Conservation (phyloP, 441 rosid species). For the Bruguiera hainesii region DNA sequence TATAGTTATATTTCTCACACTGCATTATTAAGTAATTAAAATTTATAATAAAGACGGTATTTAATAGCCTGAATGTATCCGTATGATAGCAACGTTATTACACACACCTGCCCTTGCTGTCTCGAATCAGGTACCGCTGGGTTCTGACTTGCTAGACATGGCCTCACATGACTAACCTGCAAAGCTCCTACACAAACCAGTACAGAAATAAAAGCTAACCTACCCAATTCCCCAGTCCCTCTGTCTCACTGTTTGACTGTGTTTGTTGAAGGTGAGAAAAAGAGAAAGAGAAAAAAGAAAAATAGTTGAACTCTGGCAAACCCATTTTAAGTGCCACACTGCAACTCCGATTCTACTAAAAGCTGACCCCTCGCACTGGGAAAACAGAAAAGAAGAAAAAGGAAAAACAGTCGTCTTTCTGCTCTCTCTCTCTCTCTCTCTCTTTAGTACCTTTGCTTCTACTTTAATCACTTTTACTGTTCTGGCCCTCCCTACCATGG, state of each 20-base stretch:
- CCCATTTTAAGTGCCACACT: conserved; percentile 19
- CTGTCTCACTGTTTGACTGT: conserved; percentile 6
- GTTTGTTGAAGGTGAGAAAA: not conserved
- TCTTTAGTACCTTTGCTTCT: not conserved
- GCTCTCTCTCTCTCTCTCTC: not conserved
- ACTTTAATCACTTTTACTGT: conserved; percentile 15
- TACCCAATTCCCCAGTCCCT: not conserved
- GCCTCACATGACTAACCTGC: conserved; percentile 51
- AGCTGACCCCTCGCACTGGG: not conserved
- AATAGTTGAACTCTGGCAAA: conserved; percentile 20
- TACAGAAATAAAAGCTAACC: conserved; percentile 17
- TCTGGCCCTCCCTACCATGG: conserved; percentile 99
- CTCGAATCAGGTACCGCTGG: too few species aligned
- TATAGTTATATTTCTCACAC: too few species aligned
- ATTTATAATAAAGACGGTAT: too few species aligned
- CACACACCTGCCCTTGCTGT: too few species aligned
- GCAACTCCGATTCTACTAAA: conserved; percentile 10
- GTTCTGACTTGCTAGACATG: conserved; percentile 29
- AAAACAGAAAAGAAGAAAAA: too few species aligned
- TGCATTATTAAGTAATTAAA: too few species aligned
- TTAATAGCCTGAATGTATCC: too few species aligned
- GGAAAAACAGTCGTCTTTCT: not conserved
- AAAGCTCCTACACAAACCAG: not conserved
- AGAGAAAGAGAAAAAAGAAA: too few species aligned
- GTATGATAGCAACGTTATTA: too few species aligned